Base-by-base conservation (phyloP, 2,329 filamentous ascomycete genomes). In the Cladophialophora exuberans region DNA sequence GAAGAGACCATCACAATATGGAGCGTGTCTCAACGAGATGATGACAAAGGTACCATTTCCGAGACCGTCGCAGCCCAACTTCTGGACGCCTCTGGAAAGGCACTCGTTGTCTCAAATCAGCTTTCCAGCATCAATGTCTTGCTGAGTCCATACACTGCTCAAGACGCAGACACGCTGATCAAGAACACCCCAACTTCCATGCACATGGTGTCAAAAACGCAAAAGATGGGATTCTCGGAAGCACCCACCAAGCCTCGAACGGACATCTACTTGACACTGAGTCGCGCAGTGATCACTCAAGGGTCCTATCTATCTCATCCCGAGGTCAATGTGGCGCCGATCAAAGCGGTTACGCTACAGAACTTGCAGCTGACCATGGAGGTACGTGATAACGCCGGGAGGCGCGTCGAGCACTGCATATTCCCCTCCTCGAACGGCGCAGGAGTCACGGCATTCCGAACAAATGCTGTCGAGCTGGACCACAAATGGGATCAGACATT, bases 251-350 rank as follows among this genome's bases (percentile, higher is more conserved):
- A 90, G 68, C 81, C 88, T 13, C 82, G 95, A 65, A 97, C 91
- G 9, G 95, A 99, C 70, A 97, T 99, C 46, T 99, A 99, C 69
- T 73, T 99, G 39, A 97, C 91, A 0, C 73, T 99, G 43, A 84
- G 85, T 54, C 86, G 90, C 60, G 89, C 90, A 0, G 79, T 86
- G n/a, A 77, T 99, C 20, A 86, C 87, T 15, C 85, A 85, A 54
- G 81, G 83, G 61, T 81, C 82, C 9, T 76, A 82, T 35, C 72
- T 87, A 18, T 82, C 83, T 6, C 85, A 88, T 66, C 84, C 85
- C 0, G 90, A 96, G 65, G 86, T 88, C 28, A 90, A 90, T n/a
- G 89, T 88, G 59, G 86, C 93, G 9, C 85, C 87, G 1, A 76
- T 93, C 1, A 81, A 86, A 2, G 76, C 78, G 13, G 82, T 79